phyloP scores from a whole-genome alignment of 2,329 filamentous ascomycete genomes.

The Talaromyces islandicus region DNA sequence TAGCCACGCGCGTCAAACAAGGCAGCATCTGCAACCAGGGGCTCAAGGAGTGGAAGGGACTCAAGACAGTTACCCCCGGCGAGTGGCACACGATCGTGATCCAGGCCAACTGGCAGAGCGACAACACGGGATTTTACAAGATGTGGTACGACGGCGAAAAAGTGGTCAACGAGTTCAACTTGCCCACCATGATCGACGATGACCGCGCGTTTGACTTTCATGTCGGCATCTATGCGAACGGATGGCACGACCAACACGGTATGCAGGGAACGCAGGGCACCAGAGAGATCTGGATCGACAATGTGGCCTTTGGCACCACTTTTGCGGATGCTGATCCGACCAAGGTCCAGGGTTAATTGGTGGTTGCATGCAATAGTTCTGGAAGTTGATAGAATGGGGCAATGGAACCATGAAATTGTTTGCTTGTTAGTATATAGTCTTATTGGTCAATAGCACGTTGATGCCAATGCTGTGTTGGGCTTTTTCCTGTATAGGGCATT shows the following conservation, averaged over 20 bases:
- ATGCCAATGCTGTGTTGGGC: not conserved
- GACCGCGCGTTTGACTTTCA: slow-evolving; percentile 39
- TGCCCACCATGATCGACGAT: slow-evolving; percentile 44
- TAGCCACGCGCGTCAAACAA: slow-evolving; percentile 39
- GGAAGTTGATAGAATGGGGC: not conserved
- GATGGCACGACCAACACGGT: slow-evolving; percentile 41
- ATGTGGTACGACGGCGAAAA: slow-evolving; percentile 44
- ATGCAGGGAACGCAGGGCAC: slow-evolving; percentile 37
- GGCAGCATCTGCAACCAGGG: slow-evolving; percentile 34
- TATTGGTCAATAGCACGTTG: not conserved
- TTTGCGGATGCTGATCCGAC: slow-evolving; percentile 35
- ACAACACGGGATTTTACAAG: slow-evolving; percentile 40
- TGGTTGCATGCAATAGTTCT: not conserved
- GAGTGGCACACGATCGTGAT: slow-evolving; percentile 45
- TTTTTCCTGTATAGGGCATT: not conserved
- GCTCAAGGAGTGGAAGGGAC: slow-evolving; percentile 24
- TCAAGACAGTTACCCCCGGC: slow-evolving; percentile 38
- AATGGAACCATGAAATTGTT: not conserved
- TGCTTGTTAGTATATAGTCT: not conserved
- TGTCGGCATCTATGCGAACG: slow-evolving; percentile 47
- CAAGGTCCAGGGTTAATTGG: not conserved
- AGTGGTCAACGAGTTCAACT: slow-evolving; percentile 34
- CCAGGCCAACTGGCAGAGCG: slow-evolving; percentile 42
- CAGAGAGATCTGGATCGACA: slow-evolving; percentile 47
- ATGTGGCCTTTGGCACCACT: slow-evolving; percentile 40